Base-by-base conservation (phyloP, 176 grass and related monocot genomes). In the Cenchrus fungigraminus region DNA sequence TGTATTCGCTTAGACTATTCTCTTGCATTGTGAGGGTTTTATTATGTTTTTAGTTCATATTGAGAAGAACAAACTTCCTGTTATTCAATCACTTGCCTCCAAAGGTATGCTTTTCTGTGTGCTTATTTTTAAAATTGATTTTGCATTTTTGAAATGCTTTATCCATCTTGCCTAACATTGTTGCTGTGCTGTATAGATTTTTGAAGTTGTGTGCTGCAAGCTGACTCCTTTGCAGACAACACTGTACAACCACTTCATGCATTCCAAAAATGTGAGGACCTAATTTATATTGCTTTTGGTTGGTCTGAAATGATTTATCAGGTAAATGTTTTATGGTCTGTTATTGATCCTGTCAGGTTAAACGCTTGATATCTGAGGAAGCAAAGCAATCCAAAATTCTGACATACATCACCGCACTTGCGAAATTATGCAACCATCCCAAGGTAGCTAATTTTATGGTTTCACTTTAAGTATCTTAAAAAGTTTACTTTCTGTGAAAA, bases 151-250 rank as follows among this genome's bases (percentile, higher is more conserved):
- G 22, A 74, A 68, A 82, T 87, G 7, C 6, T 22, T 67, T 82
- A 64, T 77, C 46, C 28, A 6, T 19, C 60, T 89, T 49, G 76
- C 79, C 77, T 84, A 70, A 59, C 66, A 70, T 79, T 79, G 66
- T 75, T 87, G 70, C 56, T 86, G 62, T 81, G 22, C 22, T 25
- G 22, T 25, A 56, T 83, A 98, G 96, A 98, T 98, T 60, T 82
- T 95, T 83, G 91, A 98, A 94, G 96, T 98, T 68, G 96, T 98
- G 20, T 95, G 93, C 79, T 98, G 96, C 89, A 95, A 95, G 89
- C 66, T 98, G 69, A 98, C 85, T 87, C 81, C 89, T 86, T 87
- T 98, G 71, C 93, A 98, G 69, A 89, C 79, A 20, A 83, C 89
- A 72, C 85, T 98, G 77, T 98, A 95, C 87, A 98, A 92, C 61